Base-by-base conservation (phyloP, 169 alveolate genomes). In the Plasmodium vinckei region DNA sequence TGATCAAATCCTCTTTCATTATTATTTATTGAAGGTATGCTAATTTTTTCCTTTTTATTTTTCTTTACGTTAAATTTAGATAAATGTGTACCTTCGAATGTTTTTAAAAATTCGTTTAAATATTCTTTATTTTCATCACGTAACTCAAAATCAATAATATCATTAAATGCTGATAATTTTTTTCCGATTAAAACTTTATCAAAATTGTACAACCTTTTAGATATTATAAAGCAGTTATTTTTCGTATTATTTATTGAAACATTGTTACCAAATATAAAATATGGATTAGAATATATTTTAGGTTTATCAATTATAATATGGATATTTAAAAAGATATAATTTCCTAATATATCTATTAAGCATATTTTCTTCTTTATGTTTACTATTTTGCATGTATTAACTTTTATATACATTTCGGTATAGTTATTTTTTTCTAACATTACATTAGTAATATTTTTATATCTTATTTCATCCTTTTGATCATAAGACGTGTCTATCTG, bases 231-330 rank as follows among this genome's bases (percentile, higher is more conserved):
- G 47, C 70, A 63, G 15, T 77, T 77, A 63, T 46, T 63, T 64
- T 54, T 53, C 42, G 13, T 27, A 59, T 25, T 39, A 77, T 33
- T 47, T 68, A 77, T 47, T n/a, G 73, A 56, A 47, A 77, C 88
- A 57, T 51, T 77, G 47, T 77, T 77, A 21, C 61, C 65, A 51
- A 77, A 77, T 77, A 77, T 51, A 75, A 77, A 77, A 33, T 77
- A 77, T 19, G 88, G 88, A 49, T 77, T 77, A n/a, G 88, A 63
- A 42, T 57, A 77, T 63, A 77, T 77, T 56, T 46, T 77, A 25
- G 88, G 88, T 57, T 77, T 77, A 10, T 77, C 88, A 44, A 77
- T 64, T 33, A 77, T 46, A 65, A 77, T 68, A 77, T 64, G 63
- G 5, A 77, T 46, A 77, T 77, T 77, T 77, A 77, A 15, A 47